Conservation (phyloP, 2,329 filamentous ascomycete species). For the Remersonia thermophila region DNA sequence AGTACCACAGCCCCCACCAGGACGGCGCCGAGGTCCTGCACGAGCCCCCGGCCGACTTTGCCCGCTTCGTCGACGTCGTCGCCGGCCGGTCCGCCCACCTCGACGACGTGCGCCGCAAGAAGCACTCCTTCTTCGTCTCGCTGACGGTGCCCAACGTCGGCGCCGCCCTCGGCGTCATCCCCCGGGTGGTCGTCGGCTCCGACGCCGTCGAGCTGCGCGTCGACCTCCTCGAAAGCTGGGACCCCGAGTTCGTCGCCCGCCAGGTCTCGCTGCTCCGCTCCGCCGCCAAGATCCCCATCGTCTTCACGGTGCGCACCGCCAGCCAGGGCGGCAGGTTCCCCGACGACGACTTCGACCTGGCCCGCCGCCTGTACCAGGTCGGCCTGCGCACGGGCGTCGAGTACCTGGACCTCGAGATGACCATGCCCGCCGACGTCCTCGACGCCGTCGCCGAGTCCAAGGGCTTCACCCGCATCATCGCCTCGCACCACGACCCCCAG, state of each 20-base stretch:
- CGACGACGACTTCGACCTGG: conserved; percentile 58
- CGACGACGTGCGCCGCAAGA: conserved; percentile 46
- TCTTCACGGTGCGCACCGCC: conserved; percentile 81
- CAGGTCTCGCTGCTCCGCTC: conserved; percentile 72
- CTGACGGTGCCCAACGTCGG: conserved; percentile 69
- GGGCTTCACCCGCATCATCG: conserved; percentile 71
- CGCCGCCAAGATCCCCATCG: conserved; percentile 61
- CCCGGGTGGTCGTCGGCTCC: conserved; percentile 65
- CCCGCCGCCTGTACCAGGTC: conserved; percentile 61
- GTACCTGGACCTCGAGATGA: conserved; percentile 87
- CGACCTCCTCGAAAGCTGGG: conserved; percentile 69
- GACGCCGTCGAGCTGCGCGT: conserved; percentile 93
- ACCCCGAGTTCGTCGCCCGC: conserved; percentile 63
- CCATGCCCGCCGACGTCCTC: conserved; percentile 65
- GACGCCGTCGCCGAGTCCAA: conserved; percentile 53
- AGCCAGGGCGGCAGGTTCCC: conserved; percentile 83
- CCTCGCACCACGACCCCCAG: conserved; percentile 84
- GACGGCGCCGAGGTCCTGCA: conserved; percentile 29
- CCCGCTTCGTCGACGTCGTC: conserved; percentile 57
- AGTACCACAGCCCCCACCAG: conserved; percentile 71
- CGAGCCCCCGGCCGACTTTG: conserved; percentile 54
- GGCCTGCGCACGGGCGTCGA: conserved; percentile 78
- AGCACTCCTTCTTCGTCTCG: conserved; percentile 84
- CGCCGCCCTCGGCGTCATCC: conserved; percentile 50
- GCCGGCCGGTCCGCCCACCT: conserved; percentile 49